Evolutionary conservation across 2,329 filamentous ascomycete genomes (phyloP).

Genomic region (Arthrinium phaeospermum): DNA sequence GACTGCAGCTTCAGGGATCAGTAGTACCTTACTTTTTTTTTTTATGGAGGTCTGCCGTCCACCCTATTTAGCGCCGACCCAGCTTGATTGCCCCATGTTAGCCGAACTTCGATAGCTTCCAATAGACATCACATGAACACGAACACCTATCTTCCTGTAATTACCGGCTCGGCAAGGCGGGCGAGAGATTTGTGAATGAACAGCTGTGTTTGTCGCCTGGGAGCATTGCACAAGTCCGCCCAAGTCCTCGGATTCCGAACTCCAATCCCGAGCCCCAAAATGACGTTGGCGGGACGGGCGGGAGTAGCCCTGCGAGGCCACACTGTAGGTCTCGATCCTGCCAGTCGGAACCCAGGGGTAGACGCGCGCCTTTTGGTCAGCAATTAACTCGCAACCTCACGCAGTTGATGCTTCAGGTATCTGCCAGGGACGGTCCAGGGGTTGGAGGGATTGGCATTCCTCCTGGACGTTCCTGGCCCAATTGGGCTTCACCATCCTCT

Average conservation of each 20-base stretch:
- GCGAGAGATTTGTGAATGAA: not conserved
- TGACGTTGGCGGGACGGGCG: not conserved
- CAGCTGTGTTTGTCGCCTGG: not conserved
- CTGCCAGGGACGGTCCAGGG: conserved; percentile 11
- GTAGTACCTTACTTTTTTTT: not conserved
- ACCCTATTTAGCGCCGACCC: conserved; percentile 1
- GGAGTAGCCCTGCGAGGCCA: not conserved
- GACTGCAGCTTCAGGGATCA: conserved; percentile 5
- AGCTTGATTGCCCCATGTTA: not conserved
- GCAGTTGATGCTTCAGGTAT: conserved; percentile 17
- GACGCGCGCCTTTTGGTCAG: conserved; percentile 9
- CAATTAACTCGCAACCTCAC: conserved; percentile 4
- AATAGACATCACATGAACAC: not conserved
- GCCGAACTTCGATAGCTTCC: not conserved
- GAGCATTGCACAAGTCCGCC: not conserved
- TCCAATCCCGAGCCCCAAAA: not conserved
- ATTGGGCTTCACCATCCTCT: not conserved
- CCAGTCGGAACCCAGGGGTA: conserved; percentile 10
- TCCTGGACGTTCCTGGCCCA: not conserved
- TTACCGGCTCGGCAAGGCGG: not conserved
- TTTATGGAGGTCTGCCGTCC: not conserved
- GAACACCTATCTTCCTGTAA: not conserved
- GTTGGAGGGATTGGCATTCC: conserved; percentile 8
- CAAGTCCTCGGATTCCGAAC: not conserved
- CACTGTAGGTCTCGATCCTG: not conserved